Percentiles rank a stretch among this genome's conserved stretches.
These are phyloP conservation scores for Cladophialophora exuberans DNA, from an alignment of 2,329 filamentous ascomycete species.

Conservation along the genomic window DNA sequence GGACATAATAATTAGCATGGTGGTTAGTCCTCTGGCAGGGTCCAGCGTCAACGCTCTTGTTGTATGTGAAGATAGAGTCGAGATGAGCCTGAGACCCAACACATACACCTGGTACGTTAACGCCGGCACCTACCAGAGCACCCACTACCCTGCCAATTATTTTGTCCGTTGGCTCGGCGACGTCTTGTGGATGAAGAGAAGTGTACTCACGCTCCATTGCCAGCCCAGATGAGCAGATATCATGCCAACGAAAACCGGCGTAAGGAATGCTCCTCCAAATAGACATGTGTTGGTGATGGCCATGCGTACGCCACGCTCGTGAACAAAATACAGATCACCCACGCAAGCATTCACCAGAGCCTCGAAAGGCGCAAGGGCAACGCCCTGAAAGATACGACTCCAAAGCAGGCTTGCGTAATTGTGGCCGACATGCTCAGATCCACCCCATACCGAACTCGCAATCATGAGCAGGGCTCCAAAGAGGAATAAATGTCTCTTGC, in stretches of 20 bases:
- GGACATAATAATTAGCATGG: no score
- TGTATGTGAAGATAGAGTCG: no score
- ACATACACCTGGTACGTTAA: no score
- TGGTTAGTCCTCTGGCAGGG: no score
- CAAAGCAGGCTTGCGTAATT: slow-evolving; percentile 75
- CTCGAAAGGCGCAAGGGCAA: slow-evolving; percentile 87
- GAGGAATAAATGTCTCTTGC: slow-evolving; percentile 86
- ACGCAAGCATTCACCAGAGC: slow-evolving; percentile 85
- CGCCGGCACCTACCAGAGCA: no score
- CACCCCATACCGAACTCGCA: slow-evolving; percentile 76
- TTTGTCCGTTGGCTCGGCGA: no score
- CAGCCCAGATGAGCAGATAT: slow-evolving; percentile 30
- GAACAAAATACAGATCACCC: slow-evolving; percentile 88
- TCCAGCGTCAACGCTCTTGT: no score
- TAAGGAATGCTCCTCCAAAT: slow-evolving; percentile 73
- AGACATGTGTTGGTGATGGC: slow-evolving; percentile 74
- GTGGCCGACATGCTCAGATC: slow-evolving; percentile 58
- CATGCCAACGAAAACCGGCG: slow-evolving; percentile 77
- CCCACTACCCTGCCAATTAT: no score
- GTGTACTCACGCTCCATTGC: slow-evolving; percentile 44
- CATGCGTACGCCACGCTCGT: slow-evolving; percentile 78
- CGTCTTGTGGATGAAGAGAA: not conserved
- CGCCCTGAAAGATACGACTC: slow-evolving; percentile 81
- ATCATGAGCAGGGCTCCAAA: slow-evolving; percentile 75
- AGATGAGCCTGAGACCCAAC: no score